Conservation (phyloP, 2,329 filamentous ascomycete genomes). For the Triangularia verruculosa region DNA sequence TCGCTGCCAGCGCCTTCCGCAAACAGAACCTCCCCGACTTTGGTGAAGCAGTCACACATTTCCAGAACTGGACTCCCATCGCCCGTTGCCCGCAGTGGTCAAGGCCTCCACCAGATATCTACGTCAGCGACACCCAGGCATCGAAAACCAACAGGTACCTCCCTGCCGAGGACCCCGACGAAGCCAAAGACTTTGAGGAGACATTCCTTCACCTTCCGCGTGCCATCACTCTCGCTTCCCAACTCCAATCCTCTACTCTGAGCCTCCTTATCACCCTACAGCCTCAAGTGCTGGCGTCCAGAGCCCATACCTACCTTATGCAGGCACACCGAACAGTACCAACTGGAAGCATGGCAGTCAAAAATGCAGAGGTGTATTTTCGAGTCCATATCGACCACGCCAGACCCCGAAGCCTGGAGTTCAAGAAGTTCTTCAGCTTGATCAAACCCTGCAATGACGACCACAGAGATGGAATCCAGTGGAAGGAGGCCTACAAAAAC, state of each 20-base stretch:
- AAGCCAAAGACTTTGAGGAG: conserved; percentile 18
- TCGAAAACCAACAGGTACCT: not conserved
- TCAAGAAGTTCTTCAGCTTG: not conserved
- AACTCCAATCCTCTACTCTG: not conserved
- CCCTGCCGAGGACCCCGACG: conserved; percentile 19
- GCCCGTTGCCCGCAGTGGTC: conserved; percentile 16
- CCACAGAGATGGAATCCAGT: not conserved
- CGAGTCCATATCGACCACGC: conserved; percentile 11
- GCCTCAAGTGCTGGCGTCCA: conserved; percentile 19
- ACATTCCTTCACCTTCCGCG: conserved; percentile 16
- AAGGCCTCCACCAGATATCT: conserved; percentile 19
- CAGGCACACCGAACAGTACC: conserved; percentile 15
- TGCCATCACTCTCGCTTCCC: conserved; percentile 17
- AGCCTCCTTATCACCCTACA: conserved; percentile 15
- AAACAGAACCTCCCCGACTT: not conserved
- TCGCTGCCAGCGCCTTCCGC: conserved; percentile 13
- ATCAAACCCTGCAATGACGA: not conserved
- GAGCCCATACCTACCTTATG: conserved; percentile 15
- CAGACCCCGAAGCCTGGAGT: not conserved
- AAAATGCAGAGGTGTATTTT: conserved; percentile 3
- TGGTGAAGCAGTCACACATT: conserved; percentile 1
- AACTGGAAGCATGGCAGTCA: conserved; percentile 6
- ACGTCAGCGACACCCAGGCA: conserved; percentile 2
- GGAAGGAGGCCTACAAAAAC: not conserved
- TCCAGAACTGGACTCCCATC: conserved; percentile 15